These are phyloP conservation scores for Corynespora cassiicola DNA, from an alignment of 2,329 filamentous ascomycete species.

Conservation along the genomic window DNA sequence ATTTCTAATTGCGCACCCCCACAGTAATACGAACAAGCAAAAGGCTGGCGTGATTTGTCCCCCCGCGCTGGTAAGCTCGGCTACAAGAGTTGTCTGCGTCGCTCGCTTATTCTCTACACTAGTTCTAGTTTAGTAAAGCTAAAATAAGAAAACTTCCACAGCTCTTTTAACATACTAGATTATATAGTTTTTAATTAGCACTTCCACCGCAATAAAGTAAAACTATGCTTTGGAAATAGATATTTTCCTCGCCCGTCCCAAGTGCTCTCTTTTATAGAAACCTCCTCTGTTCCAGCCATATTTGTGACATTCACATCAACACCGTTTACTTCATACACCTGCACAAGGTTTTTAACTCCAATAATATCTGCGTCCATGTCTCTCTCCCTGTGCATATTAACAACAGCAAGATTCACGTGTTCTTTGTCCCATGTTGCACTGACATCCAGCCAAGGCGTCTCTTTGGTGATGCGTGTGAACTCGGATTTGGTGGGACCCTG, in stretches of 20 bases:
- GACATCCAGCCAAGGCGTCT: constrained; percentile 74
- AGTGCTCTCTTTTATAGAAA: constrained; percentile 64
- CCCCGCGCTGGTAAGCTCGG: too few species aligned
- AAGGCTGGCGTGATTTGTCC: too few species aligned
- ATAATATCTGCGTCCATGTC: constrained; percentile 66
- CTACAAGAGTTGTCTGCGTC: too few species aligned
- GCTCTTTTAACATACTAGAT: too few species aligned
- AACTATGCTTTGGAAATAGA: constrained; percentile 72
- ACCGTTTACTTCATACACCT: constrained; percentile 70
- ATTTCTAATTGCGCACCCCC: too few species aligned
- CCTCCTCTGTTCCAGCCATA: constrained; percentile 66
- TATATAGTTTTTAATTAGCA: too few species aligned
- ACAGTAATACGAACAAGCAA: too few species aligned
- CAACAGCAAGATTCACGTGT: constrained; percentile 70
- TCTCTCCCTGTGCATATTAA: constrained; percentile 70
- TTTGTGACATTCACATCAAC: constrained; percentile 65
- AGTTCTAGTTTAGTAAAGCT: too few species aligned
- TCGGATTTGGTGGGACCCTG: constrained; percentile 69
- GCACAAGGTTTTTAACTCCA: constrained; percentile 59
- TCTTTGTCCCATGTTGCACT: constrained; percentile 68
- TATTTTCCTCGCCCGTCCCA: constrained; percentile 71
- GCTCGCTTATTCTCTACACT: too few species aligned
- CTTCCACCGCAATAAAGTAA: constrained; percentile 70
- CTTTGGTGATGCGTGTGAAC: constrained; percentile 70
- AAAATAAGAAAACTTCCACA: too few species aligned